phyloP scores from a whole-genome alignment of 805 yeast genomes.

The Pichia thaimueangensis region DNA sequence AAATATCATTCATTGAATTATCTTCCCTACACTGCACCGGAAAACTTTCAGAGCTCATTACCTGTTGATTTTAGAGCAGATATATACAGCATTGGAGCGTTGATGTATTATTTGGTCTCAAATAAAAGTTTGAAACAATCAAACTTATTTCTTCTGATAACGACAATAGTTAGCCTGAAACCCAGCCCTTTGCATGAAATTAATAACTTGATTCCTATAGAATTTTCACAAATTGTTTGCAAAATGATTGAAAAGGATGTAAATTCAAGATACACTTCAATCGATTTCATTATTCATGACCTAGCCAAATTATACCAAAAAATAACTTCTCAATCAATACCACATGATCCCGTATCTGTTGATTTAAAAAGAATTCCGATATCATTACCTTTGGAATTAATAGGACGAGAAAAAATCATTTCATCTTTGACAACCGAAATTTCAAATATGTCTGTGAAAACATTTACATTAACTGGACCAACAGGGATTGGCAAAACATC shows the following conservation, averaged over 20 bases:
- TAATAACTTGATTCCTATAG: constrained; percentile 27
- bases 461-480: constrained; percentile 34
- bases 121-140: constrained; percentile 38
- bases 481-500: constrained; percentile 43
- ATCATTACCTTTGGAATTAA: constrained; percentile 21
- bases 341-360: background rate
- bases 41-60: constrained; percentile 35
- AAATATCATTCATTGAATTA: constrained; percentile 32
- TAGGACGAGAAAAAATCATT: constrained; percentile 27
- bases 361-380: constrained; percentile 1
- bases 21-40: constrained; percentile 46
- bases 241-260: constrained; percentile 38
- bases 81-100: constrained; percentile 44
- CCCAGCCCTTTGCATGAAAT: constrained; percentile 36
- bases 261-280: constrained; percentile 32
- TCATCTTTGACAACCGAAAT: constrained; percentile 20
- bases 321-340: constrained; percentile 14
- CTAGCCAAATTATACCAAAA: constrained; percentile 24
- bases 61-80: constrained; percentile 43
- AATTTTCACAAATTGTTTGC: constrained; percentile 36
- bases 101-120: constrained; percentile 41
- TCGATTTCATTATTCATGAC: constrained; percentile 33
- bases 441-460: constrained; percentile 18
- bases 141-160: constrained; percentile 33
- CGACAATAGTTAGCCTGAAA: constrained; percentile 35